phyloP scores from a whole-genome alignment of 805 yeast species.

The Nakazawaea peltata region DNA sequence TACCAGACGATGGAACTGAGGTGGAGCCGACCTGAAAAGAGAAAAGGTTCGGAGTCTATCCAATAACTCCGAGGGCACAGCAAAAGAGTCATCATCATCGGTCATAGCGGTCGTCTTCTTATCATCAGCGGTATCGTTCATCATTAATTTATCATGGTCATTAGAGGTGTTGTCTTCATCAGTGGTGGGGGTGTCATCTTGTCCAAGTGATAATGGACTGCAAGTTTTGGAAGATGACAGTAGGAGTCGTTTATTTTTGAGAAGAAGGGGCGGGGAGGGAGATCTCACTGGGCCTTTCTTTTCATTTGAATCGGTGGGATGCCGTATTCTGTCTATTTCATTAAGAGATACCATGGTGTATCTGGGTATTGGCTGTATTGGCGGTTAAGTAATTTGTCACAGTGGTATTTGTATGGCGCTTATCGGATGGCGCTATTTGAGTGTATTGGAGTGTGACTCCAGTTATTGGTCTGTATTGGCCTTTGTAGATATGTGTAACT shows the following conservation, averaged over 20 bases:
- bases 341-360: no score
- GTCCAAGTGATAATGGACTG: constrained; percentile 15
- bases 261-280: background rate
- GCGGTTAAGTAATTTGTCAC: no score
- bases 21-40: constrained; percentile 60
- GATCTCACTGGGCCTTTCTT: background rate
- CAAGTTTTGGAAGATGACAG: constrained; percentile 12
- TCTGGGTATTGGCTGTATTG: no score
- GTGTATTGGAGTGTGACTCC: no score
- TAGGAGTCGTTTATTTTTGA: background rate
- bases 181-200: constrained; percentile 1
- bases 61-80: constrained; percentile 48
- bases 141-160: background rate
- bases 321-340: no score
- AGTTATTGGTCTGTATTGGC: no score
- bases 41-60: constrained; percentile 51
- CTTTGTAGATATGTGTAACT: no score
- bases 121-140: background rate
- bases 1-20: constrained; percentile 50
- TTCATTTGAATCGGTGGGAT: no score
- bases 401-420: no score
- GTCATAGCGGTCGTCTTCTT: no score
- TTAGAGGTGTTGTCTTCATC: background rate
- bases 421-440: no score
- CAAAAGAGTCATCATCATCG: constrained; percentile 2